Evolutionary conservation across 495 filamentous ascomycete genomes (phyloP), one percentile per base, ranked within the genome.

Genomic region (Amniculicola lignicola): DNA sequence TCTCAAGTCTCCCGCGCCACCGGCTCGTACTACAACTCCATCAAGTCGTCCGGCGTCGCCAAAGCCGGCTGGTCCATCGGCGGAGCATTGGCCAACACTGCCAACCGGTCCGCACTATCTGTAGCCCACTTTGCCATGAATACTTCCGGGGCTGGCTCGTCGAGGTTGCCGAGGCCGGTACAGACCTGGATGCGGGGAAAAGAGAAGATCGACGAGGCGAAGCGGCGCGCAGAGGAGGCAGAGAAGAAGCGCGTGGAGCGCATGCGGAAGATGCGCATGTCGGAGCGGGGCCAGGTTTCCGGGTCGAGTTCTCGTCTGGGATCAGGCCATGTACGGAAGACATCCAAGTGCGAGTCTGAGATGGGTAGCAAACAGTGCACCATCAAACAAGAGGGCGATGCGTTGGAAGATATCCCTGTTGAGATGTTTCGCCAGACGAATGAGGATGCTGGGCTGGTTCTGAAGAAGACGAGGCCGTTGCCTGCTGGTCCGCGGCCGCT

Each of bases 131-230:
- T 35, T 22, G 40, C 39, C 39, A 19, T 44, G 16, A 25, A 29
- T 19, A 28, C 39, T 11, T 24, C 27, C n/a, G 51, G 14, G 6
- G 11, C 23, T 21, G 38, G 46, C 40, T 3, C 23, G 27, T 18
- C 16, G 16, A 28, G 22, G 14, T 31, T 47, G 9, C 33, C 52
- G 11, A 10, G 21, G 2, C n/a, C 5, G 3, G 10, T 47, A 5
- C 11, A 31, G 1, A 29, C 11, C 22, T 47, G 42, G 41, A n/a
- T 53, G 37, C 31, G 35, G 38, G 25, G 23, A 4, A 51, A 42
- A 21, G 41, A 55, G n/a, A 40, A 55, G 22, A 14, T 47, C 10
- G 52, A 55, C 38, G 42, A 46, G 31, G 42, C 52, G 18, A 44
- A 54, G 29, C n/a, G 16, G 10, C 5, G 39, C 4, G 18, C 24